Conservation (phyloP, 2,329 filamentous ascomycete genomes). For the Scedosporium aurantiacum region DNA sequence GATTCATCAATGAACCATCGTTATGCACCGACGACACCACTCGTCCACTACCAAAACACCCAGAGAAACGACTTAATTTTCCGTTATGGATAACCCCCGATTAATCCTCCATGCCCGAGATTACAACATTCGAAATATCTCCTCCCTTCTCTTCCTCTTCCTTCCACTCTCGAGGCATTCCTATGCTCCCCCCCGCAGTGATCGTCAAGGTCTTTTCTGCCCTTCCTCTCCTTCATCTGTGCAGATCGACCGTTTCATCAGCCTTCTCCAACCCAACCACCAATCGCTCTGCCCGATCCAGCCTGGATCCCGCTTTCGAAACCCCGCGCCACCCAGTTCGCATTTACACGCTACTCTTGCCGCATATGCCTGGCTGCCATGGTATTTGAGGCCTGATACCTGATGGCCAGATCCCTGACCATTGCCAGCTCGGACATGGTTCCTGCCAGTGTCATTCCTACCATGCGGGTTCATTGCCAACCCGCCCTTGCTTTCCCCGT, state of each 20-base stretch:
- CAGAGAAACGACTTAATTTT: neutral
- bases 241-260: neutral
- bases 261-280: neutral
- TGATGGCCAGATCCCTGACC: neutral
- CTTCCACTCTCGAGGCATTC: neutral
- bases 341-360: neutral
- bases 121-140: neutral
- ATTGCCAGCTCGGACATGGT: neutral
- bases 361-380: neutral
- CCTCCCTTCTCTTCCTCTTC: neutral
- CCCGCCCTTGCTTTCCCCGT: neutral
- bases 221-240: neutral
- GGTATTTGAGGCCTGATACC: neutral
- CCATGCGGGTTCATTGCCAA: neutral
- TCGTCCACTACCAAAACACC: neutral
- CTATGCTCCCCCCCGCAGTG: neutral
- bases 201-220: neutral
- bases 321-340: neutral
- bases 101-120: neutral
- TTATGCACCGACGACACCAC: neutral
- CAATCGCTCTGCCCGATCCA: neutral
- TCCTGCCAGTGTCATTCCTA: neutral
- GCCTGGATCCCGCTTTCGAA: neutral
- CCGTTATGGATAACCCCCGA: neutral
- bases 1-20: neutral